phyloP scores from a whole-genome alignment of 2,329 filamentous ascomycete genomes.

The Exophiala dermatitidis region DNA sequence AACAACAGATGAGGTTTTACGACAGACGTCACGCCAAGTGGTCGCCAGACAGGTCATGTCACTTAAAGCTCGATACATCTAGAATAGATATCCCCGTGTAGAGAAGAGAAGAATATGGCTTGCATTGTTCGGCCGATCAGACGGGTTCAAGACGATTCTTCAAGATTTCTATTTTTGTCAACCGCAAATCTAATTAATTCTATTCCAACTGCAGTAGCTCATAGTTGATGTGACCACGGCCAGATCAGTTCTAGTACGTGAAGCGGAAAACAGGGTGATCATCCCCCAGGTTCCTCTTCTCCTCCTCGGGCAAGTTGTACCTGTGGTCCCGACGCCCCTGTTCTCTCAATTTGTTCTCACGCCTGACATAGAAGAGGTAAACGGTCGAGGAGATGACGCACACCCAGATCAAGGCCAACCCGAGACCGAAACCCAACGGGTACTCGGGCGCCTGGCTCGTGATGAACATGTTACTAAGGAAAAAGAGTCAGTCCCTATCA shows the following conservation, averaged over 20 bases:
- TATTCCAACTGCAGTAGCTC: too few species aligned
- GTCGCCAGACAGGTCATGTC: too few species aligned
- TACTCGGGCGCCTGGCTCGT: conserved; percentile 33
- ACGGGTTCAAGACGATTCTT: not conserved
- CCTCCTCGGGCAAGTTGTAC: conserved; percentile 25
- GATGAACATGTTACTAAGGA: conserved; percentile 34
- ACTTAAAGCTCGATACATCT: too few species aligned
- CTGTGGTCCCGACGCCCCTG: conserved; percentile 27
- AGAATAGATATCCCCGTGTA: too few species aligned
- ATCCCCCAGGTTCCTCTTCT: conserved; percentile 32
- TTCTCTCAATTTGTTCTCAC: conserved; percentile 32
- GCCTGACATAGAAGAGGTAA: conserved; percentile 31
- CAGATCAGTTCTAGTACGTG: conserved; percentile 24
- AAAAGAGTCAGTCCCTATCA: not conserved
- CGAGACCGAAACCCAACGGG: conserved; percentile 34
- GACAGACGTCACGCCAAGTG: too few species aligned
- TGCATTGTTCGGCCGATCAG: too few species aligned
- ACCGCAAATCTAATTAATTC: too few species aligned
- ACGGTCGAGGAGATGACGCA: conserved; percentile 30
- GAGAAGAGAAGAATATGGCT: too few species aligned
- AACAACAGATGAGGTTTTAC: too few species aligned
- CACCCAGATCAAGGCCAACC: conserved; percentile 34
- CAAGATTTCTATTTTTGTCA: not conserved
- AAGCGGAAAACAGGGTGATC: conserved; percentile 33
- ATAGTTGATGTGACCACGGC: not conserved